These are phyloP conservation scores for Delonix regia DNA, from an alignment of 306 rosid species.

Conservation along the genomic window DNA sequence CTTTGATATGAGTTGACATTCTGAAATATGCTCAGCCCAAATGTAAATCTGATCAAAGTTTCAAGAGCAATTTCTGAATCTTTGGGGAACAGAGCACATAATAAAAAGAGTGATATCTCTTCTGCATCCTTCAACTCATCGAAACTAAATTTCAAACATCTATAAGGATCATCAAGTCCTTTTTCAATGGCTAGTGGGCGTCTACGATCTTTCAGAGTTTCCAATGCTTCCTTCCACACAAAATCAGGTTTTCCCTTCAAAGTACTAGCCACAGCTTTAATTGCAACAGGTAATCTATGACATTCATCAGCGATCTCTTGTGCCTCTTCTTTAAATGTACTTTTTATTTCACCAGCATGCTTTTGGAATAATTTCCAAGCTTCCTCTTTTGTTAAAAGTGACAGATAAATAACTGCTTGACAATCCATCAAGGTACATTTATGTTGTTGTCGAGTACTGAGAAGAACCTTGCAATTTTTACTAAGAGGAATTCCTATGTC, in stretches of 20 bases:
- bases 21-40: not conserved
- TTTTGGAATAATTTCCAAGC: not conserved
- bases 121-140: not conserved
- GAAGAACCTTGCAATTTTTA: not conserved
- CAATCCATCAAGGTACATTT: not conserved
- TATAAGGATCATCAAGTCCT: not conserved
- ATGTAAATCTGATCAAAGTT: not conserved
- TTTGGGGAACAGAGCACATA: not conserved
- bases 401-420: not conserved
- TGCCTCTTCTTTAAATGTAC: not conserved
- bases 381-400: not conserved
- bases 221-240: not conserved
- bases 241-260: not conserved
- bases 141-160: not conserved
- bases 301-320: not conserved
- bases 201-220: not conserved
- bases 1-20: not conserved
- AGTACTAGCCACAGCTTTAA: not conserved
- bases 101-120: not conserved
- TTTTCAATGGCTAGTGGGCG: not conserved
- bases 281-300: conserved; percentile 6
- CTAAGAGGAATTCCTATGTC: not conserved
- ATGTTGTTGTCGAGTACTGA: not conserved
- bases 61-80: not conserved
- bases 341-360: not conserved